Percentiles rank a stretch among this genome's conserved stretches.
These are phyloP conservation scores for Taphrina pruni DNA, from an alignment of 1,139 yeast genomes.

Conservation along the genomic window DNA sequence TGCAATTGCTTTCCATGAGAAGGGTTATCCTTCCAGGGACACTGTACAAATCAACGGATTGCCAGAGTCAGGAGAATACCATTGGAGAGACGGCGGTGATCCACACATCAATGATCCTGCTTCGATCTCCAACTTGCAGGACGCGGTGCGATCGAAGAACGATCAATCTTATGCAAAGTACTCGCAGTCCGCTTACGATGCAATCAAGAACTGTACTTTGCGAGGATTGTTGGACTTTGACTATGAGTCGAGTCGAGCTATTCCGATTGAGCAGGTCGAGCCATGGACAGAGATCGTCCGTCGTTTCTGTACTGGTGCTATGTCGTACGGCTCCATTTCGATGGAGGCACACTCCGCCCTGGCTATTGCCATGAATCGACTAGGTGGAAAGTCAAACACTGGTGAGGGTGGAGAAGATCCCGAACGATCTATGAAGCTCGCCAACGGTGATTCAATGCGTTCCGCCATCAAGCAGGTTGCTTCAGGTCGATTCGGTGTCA, in stretches of 20 bases:
- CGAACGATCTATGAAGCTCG: constrained; percentile 75
- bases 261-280: constrained; percentile 96
- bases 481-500: constrained; percentile 97
- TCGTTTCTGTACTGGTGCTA: constrained; percentile 97
- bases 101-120: constrained; percentile 93
- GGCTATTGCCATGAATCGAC: constrained; percentile 97
- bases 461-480: constrained; percentile 98
- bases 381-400: constrained; percentile 96
- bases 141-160: constrained; percentile 94
- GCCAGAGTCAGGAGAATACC: constrained; percentile 96
- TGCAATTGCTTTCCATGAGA: constrained; percentile 89
- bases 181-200: constrained; percentile 87
- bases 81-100: constrained; percentile 99
- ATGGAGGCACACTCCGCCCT: constrained; percentile 98
- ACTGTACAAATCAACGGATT: constrained; percentile 74
- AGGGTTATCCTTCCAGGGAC: constrained; percentile 82
- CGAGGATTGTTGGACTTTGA: constrained; percentile 94
- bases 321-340: constrained; percentile 98
- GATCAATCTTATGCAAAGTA: constrained; percentile 91
- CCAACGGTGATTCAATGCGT: constrained; percentile 96
- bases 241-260: constrained; percentile 68
- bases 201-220: constrained; percentile 87
- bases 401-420: constrained; percentile 99
- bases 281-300: constrained; percentile 99
- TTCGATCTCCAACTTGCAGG: constrained; percentile 93